phyloP scores from a whole-genome alignment of 2,329 filamentous ascomycete species.

The Penicillium sp. region DNA sequence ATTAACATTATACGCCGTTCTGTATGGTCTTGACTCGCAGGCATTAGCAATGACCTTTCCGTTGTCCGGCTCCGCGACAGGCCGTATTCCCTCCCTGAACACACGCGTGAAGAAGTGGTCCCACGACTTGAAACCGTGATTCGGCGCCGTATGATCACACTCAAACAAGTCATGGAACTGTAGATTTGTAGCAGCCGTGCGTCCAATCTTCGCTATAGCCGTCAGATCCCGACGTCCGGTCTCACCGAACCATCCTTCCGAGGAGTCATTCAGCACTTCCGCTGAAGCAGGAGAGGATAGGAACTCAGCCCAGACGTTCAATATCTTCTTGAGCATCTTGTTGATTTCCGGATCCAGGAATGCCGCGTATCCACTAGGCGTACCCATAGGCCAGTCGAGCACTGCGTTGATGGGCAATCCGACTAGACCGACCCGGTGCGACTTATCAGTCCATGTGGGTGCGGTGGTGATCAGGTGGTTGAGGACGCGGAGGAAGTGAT shows the following conservation, averaged over 20 bases:
- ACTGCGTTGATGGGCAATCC: slow-evolving; percentile 57
- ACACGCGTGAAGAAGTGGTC: slow-evolving; percentile 66
- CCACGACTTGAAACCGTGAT: slow-evolving; percentile 61
- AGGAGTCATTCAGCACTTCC: slow-evolving; percentile 44
- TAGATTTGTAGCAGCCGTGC: slow-evolving; percentile 17
- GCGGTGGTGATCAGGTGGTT: slow-evolving; percentile 50
- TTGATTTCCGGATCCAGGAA: slow-evolving; percentile 55
- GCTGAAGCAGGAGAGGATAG: slow-evolving; percentile 53
- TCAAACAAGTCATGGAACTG: slow-evolving; percentile 32
- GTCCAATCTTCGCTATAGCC: slow-evolving; percentile 23
- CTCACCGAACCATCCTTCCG: slow-evolving; percentile 55
- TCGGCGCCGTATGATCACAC: slow-evolving; percentile 25
- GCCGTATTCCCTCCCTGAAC: slow-evolving; percentile 54
- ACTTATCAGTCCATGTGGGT: slow-evolving; percentile 32
- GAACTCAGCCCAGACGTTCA: slow-evolving; percentile 55
- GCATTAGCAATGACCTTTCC: slow-evolving; percentile 57
- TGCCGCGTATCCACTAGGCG: slow-evolving; percentile 51
- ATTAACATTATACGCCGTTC: slow-evolving; percentile 50
- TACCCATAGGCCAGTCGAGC: slow-evolving; percentile 59
- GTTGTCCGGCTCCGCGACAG: slow-evolving; percentile 53
- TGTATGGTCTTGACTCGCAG: slow-evolving; percentile 61
- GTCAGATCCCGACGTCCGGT: slow-evolving; percentile 47
- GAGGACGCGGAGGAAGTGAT: slow-evolving; percentile 63
- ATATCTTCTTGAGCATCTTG: slow-evolving; percentile 49
- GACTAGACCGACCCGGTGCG: slow-evolving; percentile 44